A percentile compares a stretch with the other conserved stretches of the same genome.
These are phyloP conservation scores for Phytophthora ohioensis DNA, from an alignment of 352 stramenopile species.

Conservation along the genomic window DNA sequence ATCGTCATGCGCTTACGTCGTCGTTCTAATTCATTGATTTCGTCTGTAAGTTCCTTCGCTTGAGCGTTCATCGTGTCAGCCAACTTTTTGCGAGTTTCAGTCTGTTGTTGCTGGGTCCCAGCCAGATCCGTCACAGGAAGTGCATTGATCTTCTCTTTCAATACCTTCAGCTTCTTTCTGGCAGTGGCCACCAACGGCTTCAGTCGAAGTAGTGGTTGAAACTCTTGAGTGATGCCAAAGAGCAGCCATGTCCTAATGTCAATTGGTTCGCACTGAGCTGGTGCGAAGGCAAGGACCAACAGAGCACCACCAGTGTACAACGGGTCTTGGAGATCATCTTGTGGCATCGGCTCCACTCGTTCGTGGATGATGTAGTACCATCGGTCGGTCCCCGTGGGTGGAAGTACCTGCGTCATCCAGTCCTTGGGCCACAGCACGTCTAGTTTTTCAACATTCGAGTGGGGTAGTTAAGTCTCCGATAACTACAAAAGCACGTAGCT, in stretches of 20 bases:
- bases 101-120: constrained; percentile 53
- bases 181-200: constrained; percentile 44
- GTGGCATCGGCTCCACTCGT: constrained; percentile 60
- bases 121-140: constrained; percentile 58
- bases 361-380: constrained; percentile 85
- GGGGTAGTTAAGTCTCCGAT: background rate
- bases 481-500: background rate
- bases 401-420: constrained; percentile 70
- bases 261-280: constrained; percentile 54
- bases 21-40: constrained; percentile 46
- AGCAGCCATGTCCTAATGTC: constrained; percentile 70
- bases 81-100: constrained; percentile 64
- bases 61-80: constrained; percentile 52
- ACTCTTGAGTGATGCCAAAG: constrained; percentile 68
- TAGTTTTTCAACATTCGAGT: constrained; percentile 23
- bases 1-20: constrained; percentile 49
- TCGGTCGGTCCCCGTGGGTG: constrained; percentile 52
- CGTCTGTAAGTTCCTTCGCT: constrained; percentile 49
- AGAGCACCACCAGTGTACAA: constrained; percentile 63
- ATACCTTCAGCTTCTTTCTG: constrained; percentile 50
- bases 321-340: constrained; percentile 67
- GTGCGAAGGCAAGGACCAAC: constrained; percentile 66
- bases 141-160: constrained; percentile 64
- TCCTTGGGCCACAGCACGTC: constrained; percentile 81
- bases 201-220: constrained; percentile 52